Evolutionary conservation across 768 basidiomycete species (phyloP).

Genomic region (Lactifluus piperatus): DNA sequence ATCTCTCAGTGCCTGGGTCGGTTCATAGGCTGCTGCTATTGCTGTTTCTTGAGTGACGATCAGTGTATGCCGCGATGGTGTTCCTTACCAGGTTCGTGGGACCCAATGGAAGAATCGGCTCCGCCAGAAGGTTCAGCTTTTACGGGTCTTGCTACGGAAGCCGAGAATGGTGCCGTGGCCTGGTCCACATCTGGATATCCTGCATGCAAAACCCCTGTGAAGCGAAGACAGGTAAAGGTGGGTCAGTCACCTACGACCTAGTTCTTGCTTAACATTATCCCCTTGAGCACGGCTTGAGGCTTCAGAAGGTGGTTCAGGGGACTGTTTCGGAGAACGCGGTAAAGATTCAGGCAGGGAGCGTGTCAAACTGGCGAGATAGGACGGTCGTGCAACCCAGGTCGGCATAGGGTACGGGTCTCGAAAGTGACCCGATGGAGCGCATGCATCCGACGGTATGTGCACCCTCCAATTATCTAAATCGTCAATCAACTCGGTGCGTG

Average conservation of each 20-base stretch:
- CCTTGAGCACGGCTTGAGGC: not conserved
- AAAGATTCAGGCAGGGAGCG: not conserved
- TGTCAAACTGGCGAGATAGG: not conserved
- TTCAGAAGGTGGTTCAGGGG: slow-evolving; percentile 2
- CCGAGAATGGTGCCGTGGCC: not conserved
- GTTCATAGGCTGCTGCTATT: not conserved
- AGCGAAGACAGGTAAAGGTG: not conserved
- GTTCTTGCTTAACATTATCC: not conserved
- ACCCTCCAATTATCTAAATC: slow-evolving; percentile 14
- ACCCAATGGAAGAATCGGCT: not conserved
- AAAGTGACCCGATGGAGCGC: not conserved
- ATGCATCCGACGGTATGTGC: not conserved
- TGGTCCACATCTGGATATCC: not conserved
- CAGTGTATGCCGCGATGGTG: not conserved
- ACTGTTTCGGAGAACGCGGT: not conserved
- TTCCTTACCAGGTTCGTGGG: slow-evolving; percentile 1
- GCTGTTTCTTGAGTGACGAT: not conserved
- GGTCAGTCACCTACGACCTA: not conserved
- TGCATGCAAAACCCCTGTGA: not conserved
- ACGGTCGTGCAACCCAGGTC: slow-evolving; percentile 6
- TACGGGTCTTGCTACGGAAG: not conserved
- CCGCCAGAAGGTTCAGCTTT: not conserved
- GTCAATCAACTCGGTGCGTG: not conserved
- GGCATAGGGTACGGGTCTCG: slow-evolving; percentile 13
- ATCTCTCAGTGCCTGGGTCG: slow-evolving; percentile 9